These are phyloP conservation scores for Zymoseptoria brevis DNA, from an alignment of 2,329 filamentous ascomycete genomes.

Conservation along the genomic window DNA sequence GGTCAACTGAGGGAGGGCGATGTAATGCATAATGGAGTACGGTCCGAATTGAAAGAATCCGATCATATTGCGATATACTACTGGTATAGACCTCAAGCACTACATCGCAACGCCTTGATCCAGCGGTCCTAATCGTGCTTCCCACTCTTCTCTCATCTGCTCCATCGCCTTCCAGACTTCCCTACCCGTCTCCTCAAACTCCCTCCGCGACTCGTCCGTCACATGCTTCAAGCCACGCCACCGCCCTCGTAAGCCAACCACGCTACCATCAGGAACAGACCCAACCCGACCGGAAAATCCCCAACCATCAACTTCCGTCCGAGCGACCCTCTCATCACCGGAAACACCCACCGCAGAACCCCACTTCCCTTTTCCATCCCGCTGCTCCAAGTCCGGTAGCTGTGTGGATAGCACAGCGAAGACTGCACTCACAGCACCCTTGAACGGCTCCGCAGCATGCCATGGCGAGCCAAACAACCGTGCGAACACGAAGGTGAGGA, in stretches of 20 bases:
- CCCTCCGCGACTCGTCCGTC: conserved; percentile 62
- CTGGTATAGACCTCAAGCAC: not conserved
- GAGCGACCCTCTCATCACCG: conserved; percentile 52
- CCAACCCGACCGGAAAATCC: conserved; percentile 53
- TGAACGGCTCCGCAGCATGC: conserved; percentile 72
- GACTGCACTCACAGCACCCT: conserved; percentile 64
- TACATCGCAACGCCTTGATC: conserved; percentile 15
- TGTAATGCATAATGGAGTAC: not conserved
- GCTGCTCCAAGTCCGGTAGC: conserved; percentile 48
- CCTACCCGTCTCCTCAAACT: conserved; percentile 58
- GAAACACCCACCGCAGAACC: conserved; percentile 60
- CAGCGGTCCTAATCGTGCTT: conserved; percentile 34
- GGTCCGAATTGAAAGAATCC: not conserved
- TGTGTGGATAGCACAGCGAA: conserved; percentile 67
- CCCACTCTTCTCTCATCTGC: conserved; percentile 30
- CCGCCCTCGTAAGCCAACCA: conserved; percentile 45
- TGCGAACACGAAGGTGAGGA: conserved; percentile 58
- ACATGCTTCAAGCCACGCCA: conserved; percentile 51
- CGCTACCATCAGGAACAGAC: conserved; percentile 37
- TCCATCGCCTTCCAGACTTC: conserved; percentile 35
- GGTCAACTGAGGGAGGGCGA: conserved; percentile 3
- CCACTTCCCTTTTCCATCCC: conserved; percentile 66
- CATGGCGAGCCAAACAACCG: conserved; percentile 79
- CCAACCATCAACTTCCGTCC: conserved; percentile 83
- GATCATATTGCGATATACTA: not conserved